phyloP scores from a whole-genome alignment of 2,329 filamentous ascomycete species.

The Setomelanomma holmii region DNA sequence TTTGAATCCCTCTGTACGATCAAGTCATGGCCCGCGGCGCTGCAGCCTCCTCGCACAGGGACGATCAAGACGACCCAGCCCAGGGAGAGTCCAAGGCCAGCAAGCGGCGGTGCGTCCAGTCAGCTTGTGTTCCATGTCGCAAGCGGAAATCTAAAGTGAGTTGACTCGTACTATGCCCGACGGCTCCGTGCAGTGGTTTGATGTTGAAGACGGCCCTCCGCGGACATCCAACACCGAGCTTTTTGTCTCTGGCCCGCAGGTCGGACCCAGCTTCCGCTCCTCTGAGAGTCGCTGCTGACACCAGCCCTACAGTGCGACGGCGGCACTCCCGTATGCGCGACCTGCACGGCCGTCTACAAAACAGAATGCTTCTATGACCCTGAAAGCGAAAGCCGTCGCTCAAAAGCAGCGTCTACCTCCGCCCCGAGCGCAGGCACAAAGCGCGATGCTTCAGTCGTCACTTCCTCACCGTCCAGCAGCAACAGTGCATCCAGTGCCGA shows the following conservation, averaged over 20 bases:
- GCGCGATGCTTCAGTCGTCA: constrained; percentile 34
- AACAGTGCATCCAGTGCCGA: constrained; percentile 28
- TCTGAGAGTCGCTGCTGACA: constrained; percentile 19
- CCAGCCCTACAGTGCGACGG: constrained; percentile 56
- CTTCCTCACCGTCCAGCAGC: constrained; percentile 12
- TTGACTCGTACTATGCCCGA: constrained; percentile 1
- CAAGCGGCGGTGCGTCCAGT: constrained; percentile 47
- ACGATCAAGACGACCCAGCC: constrained; percentile 25
- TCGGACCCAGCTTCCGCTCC: constrained; percentile 1
- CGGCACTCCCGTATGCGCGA: constrained; percentile 56
- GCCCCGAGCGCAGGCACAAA: constrained; percentile 30
- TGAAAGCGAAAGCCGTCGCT: constrained; percentile 57
- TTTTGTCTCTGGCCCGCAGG: constrained; percentile 1
- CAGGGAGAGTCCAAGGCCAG: constrained; percentile 34
- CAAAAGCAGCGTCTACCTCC: constrained; percentile 41
- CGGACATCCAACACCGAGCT: constrained; percentile 14
- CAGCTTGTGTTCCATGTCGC: constrained; percentile 58
- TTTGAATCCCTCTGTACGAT: constrained; percentile 12
- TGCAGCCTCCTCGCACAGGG: constrained; percentile 25
- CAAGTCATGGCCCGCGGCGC: constrained; percentile 39
- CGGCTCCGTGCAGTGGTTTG: constrained; percentile 4
- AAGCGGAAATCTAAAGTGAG: constrained; percentile 59
- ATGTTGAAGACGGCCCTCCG: constrained; percentile 23
- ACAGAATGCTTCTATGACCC: constrained; percentile 59
- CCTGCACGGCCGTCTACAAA: constrained; percentile 59